phyloP scores from a whole-genome alignment of 73 alveolate genomes.

The Breviolum minutum region DNA sequence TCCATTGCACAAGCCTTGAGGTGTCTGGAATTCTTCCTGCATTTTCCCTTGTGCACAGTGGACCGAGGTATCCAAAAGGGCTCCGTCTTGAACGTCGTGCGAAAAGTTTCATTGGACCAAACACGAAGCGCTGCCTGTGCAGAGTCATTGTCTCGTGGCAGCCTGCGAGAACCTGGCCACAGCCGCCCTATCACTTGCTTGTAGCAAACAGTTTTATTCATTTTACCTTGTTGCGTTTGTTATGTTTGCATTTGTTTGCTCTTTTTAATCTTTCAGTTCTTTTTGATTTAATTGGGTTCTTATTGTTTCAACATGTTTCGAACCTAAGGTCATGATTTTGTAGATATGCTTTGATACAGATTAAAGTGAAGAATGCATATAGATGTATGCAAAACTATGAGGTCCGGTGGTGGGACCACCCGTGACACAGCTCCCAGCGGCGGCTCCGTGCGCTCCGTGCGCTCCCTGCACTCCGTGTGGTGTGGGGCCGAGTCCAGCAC shows the following conservation, averaged over 20 bases:
- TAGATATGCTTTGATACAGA: neutral
- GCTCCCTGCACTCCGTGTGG: neutral
- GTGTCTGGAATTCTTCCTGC: too few relatives aligned
- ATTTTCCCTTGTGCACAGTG: neutral
- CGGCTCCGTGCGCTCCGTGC: neutral
- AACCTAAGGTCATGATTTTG: neutral
- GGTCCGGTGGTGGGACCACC: constrained; percentile 17
- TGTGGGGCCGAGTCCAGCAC: constrained; percentile 16
- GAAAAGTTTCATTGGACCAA: neutral
- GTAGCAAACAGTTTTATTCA: neutral
- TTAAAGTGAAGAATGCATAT: too few relatives aligned
- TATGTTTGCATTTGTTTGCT: too few relatives aligned
- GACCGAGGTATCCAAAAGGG: constrained; percentile 37
- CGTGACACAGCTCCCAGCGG: neutral
- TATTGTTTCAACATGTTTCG: neutral
- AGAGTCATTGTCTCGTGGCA: constrained; percentile 40
- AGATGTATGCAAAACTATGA: neutral
- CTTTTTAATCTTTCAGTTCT: neutral
- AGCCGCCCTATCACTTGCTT: neutral
- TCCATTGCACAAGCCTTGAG: too few relatives aligned
- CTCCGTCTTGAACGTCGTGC: constrained; percentile 61
- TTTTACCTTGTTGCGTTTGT: too few relatives aligned
- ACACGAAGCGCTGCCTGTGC: constrained; percentile 45
- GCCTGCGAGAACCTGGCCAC: neutral
- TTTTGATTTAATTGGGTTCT: neutral